Evolutionary conservation across 169 alveolate species (phyloP), one percentile per base, ranked within the genome.

Genomic region (Toxoplasma gondii): DNA sequence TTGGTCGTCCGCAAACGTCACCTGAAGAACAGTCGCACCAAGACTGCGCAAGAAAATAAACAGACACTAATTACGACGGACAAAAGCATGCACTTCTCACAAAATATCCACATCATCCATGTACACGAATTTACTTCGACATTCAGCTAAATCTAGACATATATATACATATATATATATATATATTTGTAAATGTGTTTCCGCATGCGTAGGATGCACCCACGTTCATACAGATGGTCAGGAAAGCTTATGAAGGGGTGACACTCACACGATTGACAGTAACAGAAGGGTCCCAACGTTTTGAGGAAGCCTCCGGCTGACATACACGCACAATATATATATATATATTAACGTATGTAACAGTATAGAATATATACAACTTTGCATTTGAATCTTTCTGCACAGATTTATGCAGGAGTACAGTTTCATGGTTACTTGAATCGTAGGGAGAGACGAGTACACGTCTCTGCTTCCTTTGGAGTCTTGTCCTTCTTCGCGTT

Each of bases 1-100:
- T 29, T 41, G 67, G 69, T 82, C 90, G n/a, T 82, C 90, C 29
- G 90, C 90, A 67, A 41, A 82, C 67, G 90, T 82, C 44, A 82
- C 90, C 90, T 82, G 90, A 1, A 31, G 43, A 64, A 19, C n/a
- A 64, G 74, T 31, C n/a, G n/a, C 84, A 36, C 44, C 24, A 74
- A n/a, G 27, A 82, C n/a, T 1, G 84, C 0, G 17, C 84, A 27
- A n/a, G 41, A 24, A 19, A 41, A 74, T 41, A 16, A 22, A 2
- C 41, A 74, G 84, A 31, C 9, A 27, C 1, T 16, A 19, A 64
- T 27, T 64, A 64, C 7, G 22, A 64, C 1, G 9, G 74, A 7
- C 74, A 64, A 10, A 19, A 64, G n/a, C 7, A 64, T 16, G n/a
- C 74, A 4, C 29, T 64, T 31, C n/a, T 27, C 74, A 64, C 74